Conservation (phyloP, 257 asterid genomes). For the Ligustrum vulgare region DNA sequence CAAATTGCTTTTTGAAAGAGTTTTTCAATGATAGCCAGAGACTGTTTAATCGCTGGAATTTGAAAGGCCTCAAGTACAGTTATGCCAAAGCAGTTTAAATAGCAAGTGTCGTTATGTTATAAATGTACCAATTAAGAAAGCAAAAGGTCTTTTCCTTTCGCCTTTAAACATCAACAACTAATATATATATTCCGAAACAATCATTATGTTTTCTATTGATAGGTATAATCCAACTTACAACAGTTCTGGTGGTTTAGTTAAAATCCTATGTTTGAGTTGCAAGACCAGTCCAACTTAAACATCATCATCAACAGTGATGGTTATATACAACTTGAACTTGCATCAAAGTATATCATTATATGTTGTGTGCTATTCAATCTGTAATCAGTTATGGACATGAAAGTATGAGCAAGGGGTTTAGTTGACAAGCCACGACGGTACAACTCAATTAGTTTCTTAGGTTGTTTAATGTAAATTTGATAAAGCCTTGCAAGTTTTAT, state of each 20-base stretch:
- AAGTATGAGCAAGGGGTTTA: neutral
- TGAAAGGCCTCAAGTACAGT: neutral
- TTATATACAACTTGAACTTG: neutral
- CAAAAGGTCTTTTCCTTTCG: neutral
- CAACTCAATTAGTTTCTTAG: neutral
- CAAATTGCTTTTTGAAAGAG: neutral
- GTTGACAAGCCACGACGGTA: neutral
- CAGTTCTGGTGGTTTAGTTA: too few relatives aligned
- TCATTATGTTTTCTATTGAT: neutral
- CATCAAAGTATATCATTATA: too few relatives aligned
- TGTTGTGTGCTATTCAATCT: neutral
- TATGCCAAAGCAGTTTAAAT: neutral
- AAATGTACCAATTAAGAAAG: neutral
- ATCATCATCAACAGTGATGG: too few relatives aligned
- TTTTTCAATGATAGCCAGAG: neutral
- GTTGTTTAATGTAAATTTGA: neutral
- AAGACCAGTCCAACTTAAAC: neutral
- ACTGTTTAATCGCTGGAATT: neutral
- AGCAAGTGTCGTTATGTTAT: neutral
- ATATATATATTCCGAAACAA: too few relatives aligned
- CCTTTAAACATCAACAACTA: too few relatives aligned
- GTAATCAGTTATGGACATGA: neutral
- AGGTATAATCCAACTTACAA: neutral
- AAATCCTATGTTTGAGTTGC: neutral
- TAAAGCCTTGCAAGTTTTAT: too few relatives aligned